These are phyloP conservation scores for Suillus subluteus DNA, from an alignment of 768 basidiomycete genomes.

Conservation along the genomic window DNA sequence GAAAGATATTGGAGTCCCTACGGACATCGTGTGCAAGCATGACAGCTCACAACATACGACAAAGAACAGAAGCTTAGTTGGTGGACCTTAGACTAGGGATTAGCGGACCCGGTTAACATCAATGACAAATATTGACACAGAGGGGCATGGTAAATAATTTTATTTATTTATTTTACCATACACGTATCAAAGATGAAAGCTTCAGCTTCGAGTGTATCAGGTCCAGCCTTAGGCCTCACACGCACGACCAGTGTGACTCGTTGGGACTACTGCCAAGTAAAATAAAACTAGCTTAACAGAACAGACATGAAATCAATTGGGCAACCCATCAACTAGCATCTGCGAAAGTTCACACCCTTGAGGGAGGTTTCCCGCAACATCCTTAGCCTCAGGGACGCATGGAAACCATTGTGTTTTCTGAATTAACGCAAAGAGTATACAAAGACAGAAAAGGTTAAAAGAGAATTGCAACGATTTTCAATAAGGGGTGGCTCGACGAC, in stretches of 20 bases:
- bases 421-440: neutral
- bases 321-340: neutral
- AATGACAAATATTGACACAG: neutral
- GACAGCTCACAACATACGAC: neutral
- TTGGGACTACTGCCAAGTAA: neutral
- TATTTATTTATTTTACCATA: neutral
- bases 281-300: neutral
- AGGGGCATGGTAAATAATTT: neutral
- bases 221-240: neutral
- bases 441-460: neutral
- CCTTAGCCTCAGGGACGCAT: neutral
- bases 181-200: neutral
- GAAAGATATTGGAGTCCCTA: neutral
- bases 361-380: too few relatives aligned
- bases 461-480: neutral
- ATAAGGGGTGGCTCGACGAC: conserved; percentile 23
- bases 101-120: neutral
- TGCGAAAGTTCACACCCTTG: neutral
- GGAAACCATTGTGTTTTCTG: neutral
- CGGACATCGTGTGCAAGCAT: neutral
- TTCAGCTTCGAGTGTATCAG: too few relatives aligned
- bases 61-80: neutral
- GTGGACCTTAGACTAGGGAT: neutral
- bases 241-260: neutral
- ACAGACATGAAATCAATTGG: neutral